These are phyloP conservation scores for Talaromyces amestolkiae DNA, from an alignment of 2,329 filamentous ascomycete species.

Conservation along the genomic window DNA sequence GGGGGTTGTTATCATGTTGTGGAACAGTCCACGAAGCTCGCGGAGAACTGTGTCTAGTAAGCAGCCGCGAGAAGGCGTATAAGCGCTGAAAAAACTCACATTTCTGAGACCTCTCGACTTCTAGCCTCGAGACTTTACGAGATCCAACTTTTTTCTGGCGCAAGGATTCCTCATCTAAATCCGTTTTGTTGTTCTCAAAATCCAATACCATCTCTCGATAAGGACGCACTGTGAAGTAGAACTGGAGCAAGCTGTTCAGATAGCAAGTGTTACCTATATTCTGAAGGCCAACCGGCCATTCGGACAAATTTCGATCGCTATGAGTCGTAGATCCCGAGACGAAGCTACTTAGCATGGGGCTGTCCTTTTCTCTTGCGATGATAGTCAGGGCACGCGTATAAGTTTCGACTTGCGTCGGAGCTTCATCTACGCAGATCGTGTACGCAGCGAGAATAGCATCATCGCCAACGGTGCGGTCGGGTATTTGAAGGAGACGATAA, in stretches of 20 bases:
- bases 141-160: slow-evolving; percentile 72
- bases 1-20: slow-evolving; percentile 64
- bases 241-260: slow-evolving; percentile 92
- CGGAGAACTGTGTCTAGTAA: slow-evolving; percentile 60
- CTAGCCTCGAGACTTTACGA: slow-evolving; percentile 59
- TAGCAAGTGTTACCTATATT: slow-evolving; percentile 99
- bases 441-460: slow-evolving; percentile 52
- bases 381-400: slow-evolving; percentile 49
- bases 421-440: slow-evolving; percentile 46
- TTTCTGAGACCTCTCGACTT: slow-evolving; percentile 63
- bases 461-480: slow-evolving; percentile 52
- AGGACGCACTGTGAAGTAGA: slow-evolving; percentile 83
- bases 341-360: slow-evolving; percentile 35
- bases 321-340: slow-evolving; percentile 32
- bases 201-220: slow-evolving; percentile 77
- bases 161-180: slow-evolving; percentile 62
- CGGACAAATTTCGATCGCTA: slow-evolving; percentile 37
- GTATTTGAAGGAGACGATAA: slow-evolving; percentile 52
- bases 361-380: slow-evolving; percentile 46
- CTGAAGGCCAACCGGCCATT: slow-evolving; percentile 77
- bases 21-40: slow-evolving; percentile 69
- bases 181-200: slow-evolving; percentile 68
- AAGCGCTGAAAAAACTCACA: slow-evolving; percentile 57
- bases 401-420: slow-evolving; percentile 45
- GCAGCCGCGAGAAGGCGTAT: slow-evolving; percentile 16